phyloP scores from a whole-genome alignment of 2,329 filamentous ascomycete species.

The Cryphonectria naterciae region DNA sequence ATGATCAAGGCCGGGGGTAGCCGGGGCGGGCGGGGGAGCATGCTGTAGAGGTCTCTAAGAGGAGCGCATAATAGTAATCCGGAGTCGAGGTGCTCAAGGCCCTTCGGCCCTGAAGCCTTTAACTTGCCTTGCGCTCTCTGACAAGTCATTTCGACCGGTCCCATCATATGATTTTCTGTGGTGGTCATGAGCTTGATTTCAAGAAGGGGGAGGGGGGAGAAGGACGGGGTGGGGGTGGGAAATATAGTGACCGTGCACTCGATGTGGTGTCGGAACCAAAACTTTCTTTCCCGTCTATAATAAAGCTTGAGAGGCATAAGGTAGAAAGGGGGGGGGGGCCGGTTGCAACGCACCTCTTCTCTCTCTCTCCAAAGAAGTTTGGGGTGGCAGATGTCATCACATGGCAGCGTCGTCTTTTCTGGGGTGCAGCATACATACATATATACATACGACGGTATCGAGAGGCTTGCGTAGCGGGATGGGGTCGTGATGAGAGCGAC shows the following conservation, averaged over 20 bases:
- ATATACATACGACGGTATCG: neutral
- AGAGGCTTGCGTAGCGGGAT: neutral
- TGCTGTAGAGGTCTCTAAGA: neutral
- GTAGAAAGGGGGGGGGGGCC: neutral
- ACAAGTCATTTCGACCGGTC: neutral
- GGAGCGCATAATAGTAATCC: slow-evolving; percentile 6
- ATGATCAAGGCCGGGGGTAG: neutral
- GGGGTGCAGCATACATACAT: slow-evolving; percentile 8
- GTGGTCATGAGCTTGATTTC: neutral
- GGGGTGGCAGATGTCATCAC: slow-evolving; percentile 13
- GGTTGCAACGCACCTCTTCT: neutral
- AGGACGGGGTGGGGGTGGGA: neutral
- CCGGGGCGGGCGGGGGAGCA: neutral
- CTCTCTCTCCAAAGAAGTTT: neutral
- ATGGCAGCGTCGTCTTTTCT: slow-evolving; percentile 17
- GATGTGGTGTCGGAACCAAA: neutral
- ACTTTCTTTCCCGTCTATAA: neutral
- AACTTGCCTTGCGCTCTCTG: no score
- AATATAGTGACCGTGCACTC: neutral
- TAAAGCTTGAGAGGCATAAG: neutral
- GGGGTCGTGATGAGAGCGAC: neutral
- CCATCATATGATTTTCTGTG: neutral
- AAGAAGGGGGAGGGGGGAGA: no score
- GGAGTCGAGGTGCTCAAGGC: slow-evolving; percentile 8
- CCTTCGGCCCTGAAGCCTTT: slow-evolving; percentile 20